These are phyloP conservation scores for Camellia granthamiana DNA, from an alignment of 148 eudicot species.

Conservation along the genomic window DNA sequence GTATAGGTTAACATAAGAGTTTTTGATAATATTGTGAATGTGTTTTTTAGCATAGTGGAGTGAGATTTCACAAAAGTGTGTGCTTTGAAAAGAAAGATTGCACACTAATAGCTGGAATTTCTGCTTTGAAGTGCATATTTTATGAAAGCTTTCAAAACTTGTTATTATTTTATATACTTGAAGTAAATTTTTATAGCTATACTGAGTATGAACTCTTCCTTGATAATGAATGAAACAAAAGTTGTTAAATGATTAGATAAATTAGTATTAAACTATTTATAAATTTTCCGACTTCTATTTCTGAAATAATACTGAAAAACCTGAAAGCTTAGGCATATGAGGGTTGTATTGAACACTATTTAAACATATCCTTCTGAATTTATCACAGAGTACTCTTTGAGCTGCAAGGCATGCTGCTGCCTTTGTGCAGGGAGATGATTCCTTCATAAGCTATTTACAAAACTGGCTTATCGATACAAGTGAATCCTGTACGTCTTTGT, in stretches of 20 bases:
- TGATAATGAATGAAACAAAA: neutral
- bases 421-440: constrained; percentile 94
- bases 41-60: neutral
- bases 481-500: constrained; percentile 28
- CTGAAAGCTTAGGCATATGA: neutral
- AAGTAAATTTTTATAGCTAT: neutral
- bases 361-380: neutral
- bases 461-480: constrained; percentile 93
- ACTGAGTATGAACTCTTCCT: neutral
- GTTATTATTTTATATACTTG: neutral
- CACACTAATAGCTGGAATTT: neutral
- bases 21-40: neutral
- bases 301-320: neutral
- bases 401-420: constrained; percentile 91
- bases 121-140: neutral
- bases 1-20: neutral
- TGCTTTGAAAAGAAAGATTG: neutral
- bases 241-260: neutral
- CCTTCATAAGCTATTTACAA: constrained; percentile 86
- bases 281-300: neutral
- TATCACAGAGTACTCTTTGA: constrained; percentile 71
- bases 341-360: neutral
- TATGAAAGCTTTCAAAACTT: neutral
- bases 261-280: neutral
- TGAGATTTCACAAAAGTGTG: neutral